Base-by-base conservation (phyloP, 352 stramenopile genomes). In the Globisporangium cylindrosporum region DNA sequence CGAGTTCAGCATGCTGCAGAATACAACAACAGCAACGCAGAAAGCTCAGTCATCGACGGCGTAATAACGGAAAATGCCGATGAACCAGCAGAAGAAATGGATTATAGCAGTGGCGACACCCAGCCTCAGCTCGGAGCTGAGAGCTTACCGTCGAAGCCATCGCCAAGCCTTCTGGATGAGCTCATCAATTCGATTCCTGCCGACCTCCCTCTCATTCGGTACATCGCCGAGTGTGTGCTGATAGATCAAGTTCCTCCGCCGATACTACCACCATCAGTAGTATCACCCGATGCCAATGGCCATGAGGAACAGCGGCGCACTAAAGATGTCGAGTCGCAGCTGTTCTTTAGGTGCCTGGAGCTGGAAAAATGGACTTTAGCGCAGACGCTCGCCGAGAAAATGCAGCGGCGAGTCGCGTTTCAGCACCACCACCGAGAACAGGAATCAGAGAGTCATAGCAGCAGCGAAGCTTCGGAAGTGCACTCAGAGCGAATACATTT, bases 291-390 rank as follows among this genome's bases (percentile, higher is more conserved):
- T 24, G 43, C 18, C 8, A 9, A 22, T 24, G 43, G 43, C 10
- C 4, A 49, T 8, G 46, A 27, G 12, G 48, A 32, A 1, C 48
- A 8, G 18, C 15, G 24, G 43, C 18, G 43, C 43, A 15, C 14
- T 1, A 54, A 48, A n/a, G 62, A 70, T 15, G 36, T 73, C 27
- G 72, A 79, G 38, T 69, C 59, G 25, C 64, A 61, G 48, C 49
- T 83, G 10, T 74, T 81, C 22, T 51, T 78, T 49, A 62, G 62
- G 12, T 71, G 71, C 24, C 10, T 83, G 1, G 38, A 68, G 8
- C 57, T 68, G 12, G 6, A 64, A 0, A 76, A 75, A 38, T 80
- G 73, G 73, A 20, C 32, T 14, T 57, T 82, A 10, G 69, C 66
- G 20, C 66, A 77, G 29, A 62, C 66, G 0, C 54, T 80, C 32